Evolutionary conservation across 352 stramenopile genomes (phyloP), one percentile per base, ranked within the genome.

Genomic region (Globisporangium apiculatum): DNA sequence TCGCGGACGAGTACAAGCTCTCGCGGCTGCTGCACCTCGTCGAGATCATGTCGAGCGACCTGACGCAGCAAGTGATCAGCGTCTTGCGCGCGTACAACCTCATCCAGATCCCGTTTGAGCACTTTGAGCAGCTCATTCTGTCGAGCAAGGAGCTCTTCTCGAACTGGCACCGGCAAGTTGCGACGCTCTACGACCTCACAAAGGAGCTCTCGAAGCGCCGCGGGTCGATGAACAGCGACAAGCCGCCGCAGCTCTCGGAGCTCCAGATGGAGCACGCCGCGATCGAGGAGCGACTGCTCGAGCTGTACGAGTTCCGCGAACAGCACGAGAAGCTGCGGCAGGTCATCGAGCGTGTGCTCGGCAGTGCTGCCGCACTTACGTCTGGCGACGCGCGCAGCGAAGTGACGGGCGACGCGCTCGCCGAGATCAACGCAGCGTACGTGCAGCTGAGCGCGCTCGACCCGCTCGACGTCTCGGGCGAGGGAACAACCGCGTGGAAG

Each of bases 401-500:
- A 64, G 73, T 88, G 24, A 87, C 73, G n/a, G 83, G 77, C 36
- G 87, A 96, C 51, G 84, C 88, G 37, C 71, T 93, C 14, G 65
- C 77, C 14, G 85, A 95, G 68, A 91, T 98, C 57, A 94, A 96
- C 55, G 84, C 78, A 4, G 89, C 91, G 0, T 98, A 97, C 66
- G 68, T 81, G 17, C 78, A 93, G 48, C 67, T 97, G 11, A 85
- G 75, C 53, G 68, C 69, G 0, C 55, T 96, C 38, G 83, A 96
- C 61, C 74, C 86, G 14, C 75, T 97, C 40, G 90, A 97, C 75
- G 77, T 96, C 12, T 93, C 86, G 14, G 73, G 76, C 8, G 85
- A 95, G 62, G 90, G 91, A 2, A 74, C 76, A 31, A 81, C 66
- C 7, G 74, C 82, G 37, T 98, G 90, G 91, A 83, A 89, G 52